These are phyloP conservation scores for Castanopsis chinensis DNA, from an alignment of 306 rosid species.

Conservation along the genomic window DNA sequence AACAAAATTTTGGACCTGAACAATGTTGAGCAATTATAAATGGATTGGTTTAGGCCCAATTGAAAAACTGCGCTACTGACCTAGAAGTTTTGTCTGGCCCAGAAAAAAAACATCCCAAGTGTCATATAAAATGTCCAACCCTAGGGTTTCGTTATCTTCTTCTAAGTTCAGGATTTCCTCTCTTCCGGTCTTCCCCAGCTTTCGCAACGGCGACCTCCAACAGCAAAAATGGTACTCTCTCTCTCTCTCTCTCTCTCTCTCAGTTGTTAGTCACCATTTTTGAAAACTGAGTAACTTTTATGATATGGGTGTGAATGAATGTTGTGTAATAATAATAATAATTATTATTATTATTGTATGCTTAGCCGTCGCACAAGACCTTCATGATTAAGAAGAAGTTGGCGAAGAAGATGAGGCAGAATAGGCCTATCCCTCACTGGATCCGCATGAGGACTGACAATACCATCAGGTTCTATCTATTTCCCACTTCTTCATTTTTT, in stretches of 20 bases:
- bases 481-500: neutral
- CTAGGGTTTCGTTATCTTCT: neutral
- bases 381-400: slow-evolving; percentile 85
- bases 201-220: slow-evolving; percentile 7
- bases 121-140: neutral
- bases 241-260: neutral
- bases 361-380: slow-evolving; percentile 89
- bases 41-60: too few relatives aligned
- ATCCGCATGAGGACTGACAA: slow-evolving; percentile 89
- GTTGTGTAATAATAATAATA: too few relatives aligned
- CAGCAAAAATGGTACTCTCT: slow-evolving; percentile 40
- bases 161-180: neutral
- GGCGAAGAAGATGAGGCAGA: slow-evolving; percentile 96
- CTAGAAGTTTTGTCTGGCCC: too few relatives aligned
- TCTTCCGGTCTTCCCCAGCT: too few relatives aligned
- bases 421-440: slow-evolving; percentile 92
- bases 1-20: too few relatives aligned
- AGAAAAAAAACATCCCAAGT: too few relatives aligned
- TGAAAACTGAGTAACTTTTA: neutral
- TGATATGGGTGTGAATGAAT: neutral
- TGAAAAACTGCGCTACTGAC: too few relatives aligned
- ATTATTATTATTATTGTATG: neutral
- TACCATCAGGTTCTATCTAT: slow-evolving; percentile 56
- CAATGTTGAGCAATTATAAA: too few relatives aligned
- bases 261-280: neutral